Conservation (phyloP, 2,329 filamentous ascomycete species). For the Curvularia verruculosa region DNA sequence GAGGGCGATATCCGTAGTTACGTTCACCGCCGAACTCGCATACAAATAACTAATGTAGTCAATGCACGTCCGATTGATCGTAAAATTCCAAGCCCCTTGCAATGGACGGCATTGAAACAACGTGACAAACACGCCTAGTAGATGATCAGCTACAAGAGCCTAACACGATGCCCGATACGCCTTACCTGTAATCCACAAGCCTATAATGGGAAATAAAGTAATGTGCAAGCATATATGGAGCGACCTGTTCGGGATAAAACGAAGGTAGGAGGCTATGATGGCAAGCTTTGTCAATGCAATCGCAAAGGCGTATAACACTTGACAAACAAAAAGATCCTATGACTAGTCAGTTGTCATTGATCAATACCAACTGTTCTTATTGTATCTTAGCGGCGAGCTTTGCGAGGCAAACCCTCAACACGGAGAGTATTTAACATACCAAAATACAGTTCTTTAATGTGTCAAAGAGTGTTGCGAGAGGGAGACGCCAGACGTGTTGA, state of each 20-base stretch:
- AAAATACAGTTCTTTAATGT: constrained; percentile 26
- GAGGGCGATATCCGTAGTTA: constrained; percentile 33
- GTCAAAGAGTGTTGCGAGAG: constrained; percentile 16
- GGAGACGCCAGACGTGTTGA: constrained; percentile 32
- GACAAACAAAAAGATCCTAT: constrained; percentile 34
- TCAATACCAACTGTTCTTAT: background rate
- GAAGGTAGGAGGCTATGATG: constrained; percentile 38
- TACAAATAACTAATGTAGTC: constrained; percentile 35
- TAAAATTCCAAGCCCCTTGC: constrained; percentile 33
- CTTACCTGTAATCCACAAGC: constrained; percentile 32
- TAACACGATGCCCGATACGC: background rate
- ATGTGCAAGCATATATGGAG: constrained; percentile 33
- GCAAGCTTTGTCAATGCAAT: constrained; percentile 38
- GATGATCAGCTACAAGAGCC: background rate
- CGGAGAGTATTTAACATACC: constrained; percentile 17
- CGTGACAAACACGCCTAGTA: constrained; percentile 31
- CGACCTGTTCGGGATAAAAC: constrained; percentile 25
- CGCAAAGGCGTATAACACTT: constrained; percentile 36
- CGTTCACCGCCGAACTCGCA: constrained; percentile 33
- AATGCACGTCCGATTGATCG: constrained; percentile 23
- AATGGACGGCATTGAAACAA: constrained; percentile 38
- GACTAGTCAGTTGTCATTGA: constrained; percentile 8
- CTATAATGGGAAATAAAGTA: constrained; percentile 19
- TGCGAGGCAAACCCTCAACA: background rate
- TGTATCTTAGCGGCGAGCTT: background rate